Evolutionary conservation across 129 eudicot species (phyloP), one percentile per base, ranked within the genome.

Genomic region (Artemisia tridentata): DNA sequence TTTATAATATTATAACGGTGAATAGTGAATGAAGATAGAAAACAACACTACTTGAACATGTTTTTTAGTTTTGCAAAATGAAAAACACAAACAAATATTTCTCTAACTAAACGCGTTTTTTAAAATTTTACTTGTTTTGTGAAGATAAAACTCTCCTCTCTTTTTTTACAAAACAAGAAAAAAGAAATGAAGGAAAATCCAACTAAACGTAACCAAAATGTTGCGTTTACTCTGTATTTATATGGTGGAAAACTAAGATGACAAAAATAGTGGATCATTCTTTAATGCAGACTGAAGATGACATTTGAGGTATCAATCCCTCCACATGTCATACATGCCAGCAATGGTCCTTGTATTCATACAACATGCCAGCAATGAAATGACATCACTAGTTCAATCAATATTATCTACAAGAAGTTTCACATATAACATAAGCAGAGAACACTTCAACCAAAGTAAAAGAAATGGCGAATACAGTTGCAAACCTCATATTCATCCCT

Each of bases 401-500:
- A 29, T 61, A 61, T 61, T 9, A 58, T 58, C 25, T n/a, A 21
- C 16, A 58, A 58, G 12, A 12, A 17, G 21, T 56, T 19, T 13
- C 63, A 27, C 17, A 25, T 60, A 25, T 6, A 23, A 18, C 11
- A 13, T 13, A 6, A 3, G 21, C 61, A 51, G 68, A 41, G 14
- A 59, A 12, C 41, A 21, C 57, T 29, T 75, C 34, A 2, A 45
- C 10, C 10, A 73, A 51, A 50, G 13, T 64, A 68, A 65, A 52
- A 59, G 14, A 21, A 74, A 66, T 76, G 79, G 71, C 60, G 48
- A 74, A 56, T 8, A 67, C 60, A 45, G 13, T 46, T 23, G 76
- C 70, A 49, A 79, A 84, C 76, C 60, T 84, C 14, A 48, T 84
- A 11, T 77, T 84, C 72, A 52, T 84, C 59, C 84, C 88, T 7